Percentiles rank a stretch among this genome's conserved stretches.
These are phyloP conservation scores for Gracilaria vermiculophylla DNA, from an alignment of 23 red algal genomes.

Conservation along the genomic window DNA sequence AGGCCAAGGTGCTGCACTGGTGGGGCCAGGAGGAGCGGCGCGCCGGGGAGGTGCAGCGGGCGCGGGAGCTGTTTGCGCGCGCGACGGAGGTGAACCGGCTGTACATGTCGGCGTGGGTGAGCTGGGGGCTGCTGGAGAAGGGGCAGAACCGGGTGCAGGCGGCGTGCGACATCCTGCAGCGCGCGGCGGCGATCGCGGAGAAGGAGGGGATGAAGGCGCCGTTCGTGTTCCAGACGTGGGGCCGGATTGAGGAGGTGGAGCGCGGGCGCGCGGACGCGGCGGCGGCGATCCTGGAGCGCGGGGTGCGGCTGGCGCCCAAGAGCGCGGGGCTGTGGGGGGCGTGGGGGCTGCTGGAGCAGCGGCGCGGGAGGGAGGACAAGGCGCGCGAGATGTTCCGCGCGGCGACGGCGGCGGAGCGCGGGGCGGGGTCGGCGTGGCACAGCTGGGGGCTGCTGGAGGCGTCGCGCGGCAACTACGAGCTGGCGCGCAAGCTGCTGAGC, in stretches of 20 bases:
- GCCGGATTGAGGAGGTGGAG: slow-evolving; percentile 45
- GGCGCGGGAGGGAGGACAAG: slow-evolving; percentile 28
- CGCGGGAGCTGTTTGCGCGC: slow-evolving; percentile 14
- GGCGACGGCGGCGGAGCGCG: slow-evolving; percentile 22
- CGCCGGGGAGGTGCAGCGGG: background rate
- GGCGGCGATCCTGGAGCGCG: slow-evolving; percentile 17
- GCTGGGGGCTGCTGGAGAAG: slow-evolving; percentile 66
- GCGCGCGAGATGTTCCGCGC: slow-evolving; percentile 29
- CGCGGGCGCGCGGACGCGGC: slow-evolving; percentile 29
- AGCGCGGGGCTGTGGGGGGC: slow-evolving; percentile 12
- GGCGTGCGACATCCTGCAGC: slow-evolving; percentile 41
- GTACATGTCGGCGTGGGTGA: slow-evolving; percentile 65
- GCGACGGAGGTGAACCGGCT: slow-evolving; percentile 19
- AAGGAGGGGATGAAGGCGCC: slow-evolving; percentile 6
- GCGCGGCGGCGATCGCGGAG: slow-evolving; percentile 22
- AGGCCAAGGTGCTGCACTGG: slow-evolving; percentile 49
- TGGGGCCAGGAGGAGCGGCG: slow-evolving; percentile 46
- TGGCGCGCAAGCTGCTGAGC: slow-evolving; percentile 59
- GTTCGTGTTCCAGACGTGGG: slow-evolving; percentile 62
- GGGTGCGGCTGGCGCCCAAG: slow-evolving; percentile 21
- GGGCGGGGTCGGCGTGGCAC: slow-evolving; percentile 51
- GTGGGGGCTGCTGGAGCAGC: slow-evolving; percentile 47
- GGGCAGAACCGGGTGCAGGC: background rate
- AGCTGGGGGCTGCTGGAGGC: slow-evolving; percentile 73
- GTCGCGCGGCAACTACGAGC: slow-evolving; percentile 49